Evolutionary conservation across 768 basidiomycete species (phyloP).

Genomic region (Leccinum subtestaceum): DNA sequence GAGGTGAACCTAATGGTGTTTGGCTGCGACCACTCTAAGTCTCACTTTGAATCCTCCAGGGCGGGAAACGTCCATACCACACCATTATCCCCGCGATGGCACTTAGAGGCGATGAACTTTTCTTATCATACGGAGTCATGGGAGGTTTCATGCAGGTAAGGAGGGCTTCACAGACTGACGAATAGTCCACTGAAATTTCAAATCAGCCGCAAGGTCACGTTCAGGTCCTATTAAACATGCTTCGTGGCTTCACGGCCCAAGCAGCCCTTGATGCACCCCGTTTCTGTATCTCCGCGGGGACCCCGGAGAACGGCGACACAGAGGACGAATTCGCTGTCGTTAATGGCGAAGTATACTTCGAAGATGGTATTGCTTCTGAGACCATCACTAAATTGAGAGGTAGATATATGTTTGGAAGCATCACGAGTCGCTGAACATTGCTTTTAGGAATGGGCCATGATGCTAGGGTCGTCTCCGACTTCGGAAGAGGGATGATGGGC

Average conservation of each 20-base stretch:
- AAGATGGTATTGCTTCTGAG: conserved; percentile 69
- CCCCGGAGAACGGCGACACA: conserved; percentile 54
- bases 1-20: conserved; percentile 42
- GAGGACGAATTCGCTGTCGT: conserved; percentile 53
- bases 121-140: conserved; percentile 90
- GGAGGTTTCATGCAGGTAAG: conserved; percentile 83
- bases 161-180: neutral
- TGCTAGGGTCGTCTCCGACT: conserved; percentile 59
- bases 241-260: conserved; percentile 85
- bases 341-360: conserved; percentile 85
- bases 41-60: conserved; percentile 37
- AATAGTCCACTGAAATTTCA: neutral
- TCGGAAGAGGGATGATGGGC: conserved; percentile 64
- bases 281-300: conserved; percentile 91
- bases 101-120: conserved; percentile 73
- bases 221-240: conserved; percentile 87
- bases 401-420: conserved; percentile 28
- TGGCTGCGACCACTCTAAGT: neutral
- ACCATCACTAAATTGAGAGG: conserved; percentile 69
- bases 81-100: conserved; percentile 94
- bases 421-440: conserved; percentile 1
- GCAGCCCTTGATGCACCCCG: conserved; percentile 91
- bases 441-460: conserved; percentile 84
- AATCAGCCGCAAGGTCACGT: conserved; percentile 90
- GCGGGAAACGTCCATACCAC: conserved; percentile 86